Conservation (phyloP, 768 basidiomycete species). For the Tubosaeta sp. region DNA sequence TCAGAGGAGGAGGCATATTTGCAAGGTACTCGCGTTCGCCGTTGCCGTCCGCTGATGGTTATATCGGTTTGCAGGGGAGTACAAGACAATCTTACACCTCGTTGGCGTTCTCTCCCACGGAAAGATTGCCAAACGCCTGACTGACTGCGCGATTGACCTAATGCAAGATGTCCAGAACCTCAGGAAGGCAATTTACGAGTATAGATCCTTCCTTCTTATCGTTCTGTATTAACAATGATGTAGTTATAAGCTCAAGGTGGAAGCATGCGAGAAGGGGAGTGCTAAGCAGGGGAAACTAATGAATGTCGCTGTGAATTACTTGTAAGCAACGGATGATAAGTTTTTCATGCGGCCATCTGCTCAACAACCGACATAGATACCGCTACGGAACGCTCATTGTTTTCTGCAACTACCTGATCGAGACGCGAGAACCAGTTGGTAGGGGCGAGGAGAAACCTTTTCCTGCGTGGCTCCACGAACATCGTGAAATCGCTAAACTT, state of each 20-base stretch:
- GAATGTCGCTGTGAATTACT: constrained; percentile 80
- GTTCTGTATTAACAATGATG: constrained; percentile 4
- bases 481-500: constrained; percentile 78
- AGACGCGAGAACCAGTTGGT: constrained; percentile 43
- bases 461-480: constrained; percentile 78
- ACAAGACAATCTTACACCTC: constrained; percentile 93
- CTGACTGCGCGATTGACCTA: constrained; percentile 83
- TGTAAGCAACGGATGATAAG: constrained; percentile 43
- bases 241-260: constrained; percentile 89
- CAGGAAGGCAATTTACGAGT: constrained; percentile 94
- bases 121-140: constrained; percentile 85
- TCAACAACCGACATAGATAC: constrained; percentile 44
- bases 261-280: constrained; percentile 76
- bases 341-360: constrained; percentile 1
- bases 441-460: constrained; percentile 49
- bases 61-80: constrained; percentile 64
- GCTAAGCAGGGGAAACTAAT: constrained; percentile 72
- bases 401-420: constrained; percentile 92
- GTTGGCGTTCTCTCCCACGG: constrained; percentile 90
- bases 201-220: constrained; percentile 27
- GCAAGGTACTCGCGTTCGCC: constrained; percentile 49
- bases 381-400: constrained; percentile 91
- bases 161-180: constrained; percentile 98
- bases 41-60: not conserved
- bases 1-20: constrained; percentile 88